Evolutionary conservation across 306 rosid species (phyloP).

Genomic region (Dryas alaskensis): DNA sequence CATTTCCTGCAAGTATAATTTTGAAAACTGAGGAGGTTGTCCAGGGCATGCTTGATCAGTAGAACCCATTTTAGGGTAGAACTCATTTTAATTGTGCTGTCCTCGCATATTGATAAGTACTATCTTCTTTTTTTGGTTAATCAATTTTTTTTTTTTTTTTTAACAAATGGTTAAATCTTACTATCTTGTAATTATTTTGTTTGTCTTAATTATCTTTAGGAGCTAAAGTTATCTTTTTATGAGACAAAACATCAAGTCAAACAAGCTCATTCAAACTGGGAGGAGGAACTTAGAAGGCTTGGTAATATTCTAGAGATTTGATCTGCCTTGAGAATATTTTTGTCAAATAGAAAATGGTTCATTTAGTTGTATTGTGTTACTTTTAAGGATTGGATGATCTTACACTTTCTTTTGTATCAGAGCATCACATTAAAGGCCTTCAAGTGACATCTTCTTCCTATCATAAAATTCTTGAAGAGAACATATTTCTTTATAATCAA

Average conservation of each 20-base stretch:
- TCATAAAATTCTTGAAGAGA: slow-evolving; percentile 80
- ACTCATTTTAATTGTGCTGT: no score
- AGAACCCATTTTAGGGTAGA: no score
- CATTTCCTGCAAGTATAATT: neutral
- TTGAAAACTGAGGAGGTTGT: no score
- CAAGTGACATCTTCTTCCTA: slow-evolving; percentile 79
- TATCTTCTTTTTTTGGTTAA: no score
- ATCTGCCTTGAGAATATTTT: slow-evolving; percentile 18
- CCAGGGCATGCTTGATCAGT: no score
- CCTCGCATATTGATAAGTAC: no score
- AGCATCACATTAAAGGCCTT: slow-evolving; percentile 62
- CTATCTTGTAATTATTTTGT: neutral
- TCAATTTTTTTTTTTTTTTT: no score
- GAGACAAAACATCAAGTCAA: slow-evolving; percentile 56
- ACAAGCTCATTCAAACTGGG: slow-evolving; percentile 62
- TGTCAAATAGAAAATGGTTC: neutral
- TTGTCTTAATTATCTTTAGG: slow-evolving; percentile 35
- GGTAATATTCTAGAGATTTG: slow-evolving; percentile 44
- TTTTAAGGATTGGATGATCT: slow-evolving; percentile 17
- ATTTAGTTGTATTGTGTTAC: slow-evolving; percentile 3
- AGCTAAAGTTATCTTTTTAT: slow-evolving; percentile 55
- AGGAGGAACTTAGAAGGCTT: slow-evolving; percentile 63
- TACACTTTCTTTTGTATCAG: slow-evolving; percentile 37
- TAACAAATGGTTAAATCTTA: neutral
- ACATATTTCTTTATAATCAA: slow-evolving; percentile 81